Evolutionary conservation across 1,139 yeast genomes (phyloP).

Genomic region (Yamadazyma spencermartinsiae): DNA sequence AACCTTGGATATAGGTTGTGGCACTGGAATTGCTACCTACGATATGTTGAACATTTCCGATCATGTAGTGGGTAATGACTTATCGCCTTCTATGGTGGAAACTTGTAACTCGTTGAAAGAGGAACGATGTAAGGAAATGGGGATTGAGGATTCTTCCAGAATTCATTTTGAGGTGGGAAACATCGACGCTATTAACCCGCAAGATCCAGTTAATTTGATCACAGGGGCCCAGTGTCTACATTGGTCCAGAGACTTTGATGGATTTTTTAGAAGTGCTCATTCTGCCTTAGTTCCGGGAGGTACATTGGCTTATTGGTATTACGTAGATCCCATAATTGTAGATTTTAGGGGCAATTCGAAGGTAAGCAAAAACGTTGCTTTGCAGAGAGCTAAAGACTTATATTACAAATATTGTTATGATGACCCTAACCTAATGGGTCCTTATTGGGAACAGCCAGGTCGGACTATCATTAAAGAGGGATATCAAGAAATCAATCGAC

Average conservation of each 20-base stretch:
- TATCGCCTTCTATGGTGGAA: slow-evolving; percentile 33
- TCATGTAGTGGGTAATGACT: slow-evolving; percentile 32
- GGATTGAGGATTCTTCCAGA: slow-evolving; percentile 24
- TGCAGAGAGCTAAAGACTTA: slow-evolving; percentile 25
- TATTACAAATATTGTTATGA: slow-evolving; percentile 38
- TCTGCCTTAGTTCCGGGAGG: slow-evolving; percentile 38
- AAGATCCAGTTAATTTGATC: slow-evolving; percentile 31
- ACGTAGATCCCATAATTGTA: slow-evolving; percentile 41
- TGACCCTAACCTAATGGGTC: slow-evolving; percentile 38
- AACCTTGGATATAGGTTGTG: slow-evolving; percentile 38
- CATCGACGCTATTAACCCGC: slow-evolving; percentile 27
- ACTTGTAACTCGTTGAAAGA: slow-evolving; percentile 27
- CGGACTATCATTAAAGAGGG: slow-evolving; percentile 30
- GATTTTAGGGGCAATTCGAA: slow-evolving; percentile 21
- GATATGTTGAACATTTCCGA: slow-evolving; percentile 33
- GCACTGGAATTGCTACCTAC: slow-evolving; percentile 39
- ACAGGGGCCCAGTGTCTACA: slow-evolving; percentile 50
- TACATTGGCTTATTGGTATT: slow-evolving; percentile 44
- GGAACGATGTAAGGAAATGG: slow-evolving; percentile 26
- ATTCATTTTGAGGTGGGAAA: slow-evolving; percentile 36
- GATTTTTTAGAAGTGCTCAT: slow-evolving; percentile 30
- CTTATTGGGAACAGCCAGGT: slow-evolving; percentile 50
- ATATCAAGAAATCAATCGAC: slow-evolving; percentile 29
- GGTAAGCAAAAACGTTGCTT: slow-evolving; percentile 16
- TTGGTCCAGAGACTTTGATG: slow-evolving; percentile 42